phyloP scores from a whole-genome alignment of 352 stramenopile species.

The Phytophthora litchii region DNA sequence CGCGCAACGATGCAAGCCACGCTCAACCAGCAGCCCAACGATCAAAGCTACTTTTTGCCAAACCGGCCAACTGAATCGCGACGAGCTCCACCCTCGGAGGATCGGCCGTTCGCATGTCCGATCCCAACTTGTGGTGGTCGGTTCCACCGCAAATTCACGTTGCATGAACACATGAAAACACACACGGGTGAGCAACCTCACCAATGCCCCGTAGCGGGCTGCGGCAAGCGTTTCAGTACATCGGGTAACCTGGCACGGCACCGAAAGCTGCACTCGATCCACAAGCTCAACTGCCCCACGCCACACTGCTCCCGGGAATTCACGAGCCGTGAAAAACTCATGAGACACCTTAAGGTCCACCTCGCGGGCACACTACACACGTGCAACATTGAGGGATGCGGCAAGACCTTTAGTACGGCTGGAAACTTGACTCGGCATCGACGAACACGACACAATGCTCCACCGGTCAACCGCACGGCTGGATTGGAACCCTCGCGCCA shows the following conservation, averaged over 20 bases:
- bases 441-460: slow-evolving; percentile 50
- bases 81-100: slow-evolving; percentile 31
- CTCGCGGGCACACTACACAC: slow-evolving; percentile 55
- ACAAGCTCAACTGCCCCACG: slow-evolving; percentile 55
- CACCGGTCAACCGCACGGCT: slow-evolving; percentile 3
- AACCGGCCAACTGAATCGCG: slow-evolving; percentile 17
- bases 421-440: slow-evolving; percentile 65
- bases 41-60: slow-evolving; percentile 13
- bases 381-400: slow-evolving; percentile 51
- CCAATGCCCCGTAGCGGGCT: slow-evolving; percentile 53
- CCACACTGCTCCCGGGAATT: slow-evolving; percentile 54
- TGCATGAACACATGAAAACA: slow-evolving; percentile 80
- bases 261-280: slow-evolving; percentile 59
- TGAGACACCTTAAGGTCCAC: slow-evolving; percentile 56
- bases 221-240: slow-evolving; percentile 74
- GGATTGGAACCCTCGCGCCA: slow-evolving; percentile 14
- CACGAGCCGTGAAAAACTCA: slow-evolving; percentile 56
- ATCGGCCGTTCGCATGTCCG: slow-evolving; percentile 55
- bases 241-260: slow-evolving; percentile 77
- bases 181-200: slow-evolving; percentile 81
- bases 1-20: slow-evolving; percentile 29
- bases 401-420: slow-evolving; percentile 64
- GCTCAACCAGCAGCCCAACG: slow-evolving; percentile 24
- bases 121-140: slow-evolving; percentile 52
- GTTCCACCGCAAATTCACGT: slow-evolving; percentile 76